Base-by-base conservation (phyloP, 2,329 filamentous ascomycete species). In the Clonostachys chloroleuca region DNA sequence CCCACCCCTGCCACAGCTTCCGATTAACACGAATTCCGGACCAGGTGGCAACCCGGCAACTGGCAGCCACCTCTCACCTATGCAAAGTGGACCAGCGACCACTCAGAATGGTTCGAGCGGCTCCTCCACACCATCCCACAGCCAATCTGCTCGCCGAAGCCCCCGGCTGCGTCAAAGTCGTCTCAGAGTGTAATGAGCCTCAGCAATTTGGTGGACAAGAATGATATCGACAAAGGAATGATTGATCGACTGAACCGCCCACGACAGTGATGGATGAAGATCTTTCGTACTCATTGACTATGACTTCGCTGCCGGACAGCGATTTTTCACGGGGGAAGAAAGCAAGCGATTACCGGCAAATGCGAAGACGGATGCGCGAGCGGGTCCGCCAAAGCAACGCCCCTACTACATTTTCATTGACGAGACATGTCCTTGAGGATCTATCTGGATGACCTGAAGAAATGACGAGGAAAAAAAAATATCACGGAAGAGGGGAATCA, bases 161-260 rank as follows among this genome's bases (percentile, higher is more conserved):
- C 47, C 47, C 12, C 57, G 50, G 43, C 51, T 51, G 20, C 54
- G 57, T 47, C 54, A 56, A 44, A 56, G 54, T 34, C 53, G 59
- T 13, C 45, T 43, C 16, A 30, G 34, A 42, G 17, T n/a, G 68
- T 76, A 18, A 80, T 79, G 75, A 79, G 73, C 54, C 55, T 78
- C 39, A 74, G 70, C 56, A 76, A 74, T 48, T 61, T 77, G 51
- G 72, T 78, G 57, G 75, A 73, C 30, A 70, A 69, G 54, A 73
- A 67, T 53, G 77, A 80, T 48, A 79, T 81, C 48, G 78, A 81
- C 54, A 69, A 70, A 53, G 71, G 64, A 49, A 81, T 81, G 78
- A 66, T 81, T 47, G 70, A 72, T 37, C 70, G 74, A 36, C 58
- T 81, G 45, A 75, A 78, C 51, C 65, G 71, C 42, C 56, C 63